Base-by-base conservation (phyloP, 495 filamentous ascomycete genomes). In the Aspergillus panamensis region DNA sequence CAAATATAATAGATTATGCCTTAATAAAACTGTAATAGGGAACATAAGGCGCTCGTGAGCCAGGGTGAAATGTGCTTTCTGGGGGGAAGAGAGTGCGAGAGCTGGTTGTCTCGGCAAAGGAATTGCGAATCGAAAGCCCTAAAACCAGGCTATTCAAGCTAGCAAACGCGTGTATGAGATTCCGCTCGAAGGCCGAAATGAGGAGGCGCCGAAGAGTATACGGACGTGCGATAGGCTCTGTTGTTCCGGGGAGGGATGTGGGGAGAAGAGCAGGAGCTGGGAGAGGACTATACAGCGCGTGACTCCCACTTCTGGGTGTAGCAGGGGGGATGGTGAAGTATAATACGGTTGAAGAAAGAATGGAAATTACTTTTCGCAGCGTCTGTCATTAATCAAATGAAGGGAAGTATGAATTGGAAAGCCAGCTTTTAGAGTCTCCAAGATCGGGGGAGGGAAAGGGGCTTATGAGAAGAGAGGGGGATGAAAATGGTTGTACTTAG, bases 401-500 rank as follows among this genome's bases (percentile, higher is more conserved):
- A 25, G 37, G 48, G 17, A 21, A 39, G 50, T 14, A 45, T 45
- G n/a, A 21, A 32, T 55, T 55, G 10, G 30, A 43, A 14, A 37
- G n/a, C 7, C 5, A 20, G 16, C 9, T 17, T 45, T 20, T 48
- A 12, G 40, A 45, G 37, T 10, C 31, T 30, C 17, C 14, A 48
- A 40, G 21, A 43, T 8, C 49, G 51, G 25, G 31, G 39, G 50
- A 43, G 50, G 25, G 44, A 52, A 56, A 35, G 48, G 53, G 56
- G 52, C 25, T 59, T 58, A 51, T 55, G 48, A 51, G 51, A 45
- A 42, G 53, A 37, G 30, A 50, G 25, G 45, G 42, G 30, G 42
- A 50, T 55, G 39, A 40, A 25, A 45, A 50, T 45, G 54, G 32
- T 53, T 48, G 55, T 55, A 55, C 53, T 58, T 47, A 32, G 31